Evolutionary conservation across 2,329 filamentous ascomycete species (phyloP), one percentile per base, ranked within the genome.

Genomic region (Arthrinium puccinioides): DNA sequence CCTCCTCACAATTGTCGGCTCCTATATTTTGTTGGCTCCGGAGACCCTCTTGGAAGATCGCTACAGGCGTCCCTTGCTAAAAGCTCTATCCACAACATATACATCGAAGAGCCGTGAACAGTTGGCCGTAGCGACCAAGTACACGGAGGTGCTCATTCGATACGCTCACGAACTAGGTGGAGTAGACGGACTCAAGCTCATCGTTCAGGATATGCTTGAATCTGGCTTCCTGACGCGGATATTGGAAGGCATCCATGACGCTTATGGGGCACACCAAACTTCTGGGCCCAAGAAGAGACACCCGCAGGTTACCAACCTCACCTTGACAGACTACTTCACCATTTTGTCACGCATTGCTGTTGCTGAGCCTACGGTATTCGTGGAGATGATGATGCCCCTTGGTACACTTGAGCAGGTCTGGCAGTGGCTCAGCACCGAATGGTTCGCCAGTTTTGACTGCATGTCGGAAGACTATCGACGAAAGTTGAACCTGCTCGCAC

Each of bases 241-340:
- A 6, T 64, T 90, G 13, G 70, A 76, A 45, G 76, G 74, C 8
- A 69, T 90, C 1, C 79, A 78, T 51, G 74, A 81, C 36, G 74
- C 81, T 3, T 81, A 78, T 72, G 75, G 84, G 52, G 81, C 86
- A 3, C 82, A 85, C 49, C 82, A 94, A 56, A 87, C 84, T 0
- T 85, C 84, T 0, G 90, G 92, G 0, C 89, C 90, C 0, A 84
- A 86, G 51, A 74, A 74, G 19, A 84, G 74, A 47, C 69, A 76
- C 15, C 74, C 80, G 27, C 75, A 77, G 21, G 74, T 96, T 23
- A 82, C 83, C 49, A 78, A 80, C 10, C 72, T 88, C 9, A 81
- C 85, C 1, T 80, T 95, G 53, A 84, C 84, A 0, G 86, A 95
- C 54, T 95, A 94, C 57, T 84, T 94, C 53, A 76, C 79, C 5